These are phyloP conservation scores for Globisporangium ultimum DNA, from an alignment of 352 stramenopile species.

Conservation along the genomic window DNA sequence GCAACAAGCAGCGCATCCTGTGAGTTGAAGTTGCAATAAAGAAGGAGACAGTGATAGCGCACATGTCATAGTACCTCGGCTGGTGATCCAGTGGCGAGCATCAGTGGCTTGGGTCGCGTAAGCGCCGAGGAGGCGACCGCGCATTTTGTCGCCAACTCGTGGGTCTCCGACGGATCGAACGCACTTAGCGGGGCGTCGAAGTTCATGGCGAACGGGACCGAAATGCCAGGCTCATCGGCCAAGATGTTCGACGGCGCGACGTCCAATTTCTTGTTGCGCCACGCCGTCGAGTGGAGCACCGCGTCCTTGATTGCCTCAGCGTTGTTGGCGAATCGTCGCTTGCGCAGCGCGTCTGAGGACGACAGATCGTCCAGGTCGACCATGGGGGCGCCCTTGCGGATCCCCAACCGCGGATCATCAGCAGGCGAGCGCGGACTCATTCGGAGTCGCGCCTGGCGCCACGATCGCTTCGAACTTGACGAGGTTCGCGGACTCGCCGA, in stretches of 20 bases:
- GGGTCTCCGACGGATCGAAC: conserved; percentile 22
- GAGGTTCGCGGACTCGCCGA: conserved; percentile 8
- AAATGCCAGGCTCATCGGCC: conserved; percentile 16
- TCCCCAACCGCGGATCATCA: conserved; percentile 17
- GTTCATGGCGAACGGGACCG: conserved; percentile 27
- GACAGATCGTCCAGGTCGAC: conserved; percentile 18
- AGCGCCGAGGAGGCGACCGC: conserved; percentile 16
- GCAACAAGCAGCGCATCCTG: no score
- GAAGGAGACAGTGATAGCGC: neutral
- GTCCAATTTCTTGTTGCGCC: conserved; percentile 42
- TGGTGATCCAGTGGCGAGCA: conserved; percentile 19
- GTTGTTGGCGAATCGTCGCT: conserved; percentile 24
- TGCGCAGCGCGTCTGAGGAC: conserved; percentile 6
- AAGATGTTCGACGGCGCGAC: conserved; percentile 41
- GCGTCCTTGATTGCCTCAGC: conserved; percentile 40
- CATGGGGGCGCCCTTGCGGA: conserved; percentile 21
- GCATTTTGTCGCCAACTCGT: conserved; percentile 28
- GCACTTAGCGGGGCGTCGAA: conserved; percentile 38
- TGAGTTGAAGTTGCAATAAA: neutral
- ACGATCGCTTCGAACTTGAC: conserved; percentile 37
- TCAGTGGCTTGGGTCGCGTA: conserved; percentile 17
- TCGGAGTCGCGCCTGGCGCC: conserved; percentile 44
- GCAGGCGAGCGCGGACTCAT: conserved; percentile 48
- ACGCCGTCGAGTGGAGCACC: conserved; percentile 59
- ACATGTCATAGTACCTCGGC: conserved; percentile 7